A percentile compares a stretch with the other conserved stretches of the same genome.
Evolutionary conservation across 306 rosid genomes (phyloP).

Genomic region (Ceratonia siliqua): DNA sequence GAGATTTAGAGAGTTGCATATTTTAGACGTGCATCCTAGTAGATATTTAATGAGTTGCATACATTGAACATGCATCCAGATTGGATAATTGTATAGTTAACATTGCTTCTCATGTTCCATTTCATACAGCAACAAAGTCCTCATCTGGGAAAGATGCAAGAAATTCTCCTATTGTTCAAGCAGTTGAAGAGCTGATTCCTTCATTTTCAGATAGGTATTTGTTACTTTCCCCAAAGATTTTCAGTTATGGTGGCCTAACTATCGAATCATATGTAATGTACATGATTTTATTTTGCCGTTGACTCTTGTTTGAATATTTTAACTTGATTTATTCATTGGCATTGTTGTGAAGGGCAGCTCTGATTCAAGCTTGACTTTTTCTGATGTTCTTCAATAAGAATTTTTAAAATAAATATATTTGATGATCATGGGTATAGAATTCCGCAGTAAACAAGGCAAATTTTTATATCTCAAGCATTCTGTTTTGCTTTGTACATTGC

Average conservation of each 20-base stretch:
- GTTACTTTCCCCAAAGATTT: slow-evolving; percentile 13
- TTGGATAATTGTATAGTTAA: not conserved
- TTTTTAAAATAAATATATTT: not conserved
- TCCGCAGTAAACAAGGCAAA: not conserved
- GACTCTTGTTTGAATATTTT: not conserved
- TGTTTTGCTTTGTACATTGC: slow-evolving; percentile 36
- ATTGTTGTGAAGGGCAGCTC: not conserved
- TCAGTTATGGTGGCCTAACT: not conserved
- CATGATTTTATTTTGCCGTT: slow-evolving; percentile 16
- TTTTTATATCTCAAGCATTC: not conserved
- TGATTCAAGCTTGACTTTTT: not conserved
- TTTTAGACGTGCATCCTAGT: not conserved
- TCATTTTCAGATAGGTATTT: slow-evolving; percentile 67
- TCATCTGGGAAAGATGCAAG: slow-evolving; percentile 28
- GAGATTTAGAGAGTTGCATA: not conserved
- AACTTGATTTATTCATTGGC: slow-evolving; percentile 8
- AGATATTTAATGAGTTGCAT: not conserved
- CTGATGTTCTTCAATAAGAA: not conserved
- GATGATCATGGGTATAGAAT: not conserved
- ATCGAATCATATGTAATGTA: not conserved
- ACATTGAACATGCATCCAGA: not conserved
- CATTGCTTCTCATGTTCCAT: slow-evolving; percentile 13
- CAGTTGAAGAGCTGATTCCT: slow-evolving; percentile 52
- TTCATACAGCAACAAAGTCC: slow-evolving; percentile 36
- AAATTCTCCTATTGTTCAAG: slow-evolving; percentile 40